Conservation (phyloP, 83 land plant species). For the Thuja plicata region DNA sequence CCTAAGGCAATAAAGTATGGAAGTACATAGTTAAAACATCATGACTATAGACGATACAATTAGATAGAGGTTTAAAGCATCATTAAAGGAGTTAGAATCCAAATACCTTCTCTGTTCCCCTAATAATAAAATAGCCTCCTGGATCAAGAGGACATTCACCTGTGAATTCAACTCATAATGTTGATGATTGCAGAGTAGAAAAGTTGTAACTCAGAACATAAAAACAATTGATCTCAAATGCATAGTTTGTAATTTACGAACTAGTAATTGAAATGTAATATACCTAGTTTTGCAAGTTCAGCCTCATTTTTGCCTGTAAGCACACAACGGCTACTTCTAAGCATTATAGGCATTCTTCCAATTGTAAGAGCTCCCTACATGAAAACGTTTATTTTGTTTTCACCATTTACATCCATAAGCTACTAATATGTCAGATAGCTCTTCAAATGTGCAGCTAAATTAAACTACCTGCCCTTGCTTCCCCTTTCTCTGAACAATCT, state of each 20-base stretch:
- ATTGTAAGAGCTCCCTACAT: slow-evolving; percentile 69
- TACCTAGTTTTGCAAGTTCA: slow-evolving; percentile 91
- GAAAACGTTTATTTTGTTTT: background rate
- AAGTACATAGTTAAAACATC: background rate
- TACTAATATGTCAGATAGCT: slow-evolving; percentile 9
- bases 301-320: slow-evolving; percentile 86
- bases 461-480: slow-evolving; percentile 39
- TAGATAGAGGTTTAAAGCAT: background rate
- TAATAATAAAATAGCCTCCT: slow-evolving; percentile 95
- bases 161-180: slow-evolving; percentile 4
- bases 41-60: background rate
- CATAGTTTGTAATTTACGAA: background rate
- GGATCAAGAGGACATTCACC: slow-evolving; percentile 95
- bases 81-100: background rate
- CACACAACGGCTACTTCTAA: slow-evolving; percentile 85
- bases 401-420: background rate
- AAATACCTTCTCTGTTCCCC: slow-evolving; percentile 92
- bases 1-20: background rate
- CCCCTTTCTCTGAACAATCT: slow-evolving; percentile 50
- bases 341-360: slow-evolving; percentile 94
- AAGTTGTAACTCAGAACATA: background rate
- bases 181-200: background rate
- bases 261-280: slow-evolving; percentile 6
- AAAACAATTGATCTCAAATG: background rate
- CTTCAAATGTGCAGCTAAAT: background rate